Base-by-base conservation (phyloP, 169 alveolate genomes). In the Eimeria acervulina region DNA sequence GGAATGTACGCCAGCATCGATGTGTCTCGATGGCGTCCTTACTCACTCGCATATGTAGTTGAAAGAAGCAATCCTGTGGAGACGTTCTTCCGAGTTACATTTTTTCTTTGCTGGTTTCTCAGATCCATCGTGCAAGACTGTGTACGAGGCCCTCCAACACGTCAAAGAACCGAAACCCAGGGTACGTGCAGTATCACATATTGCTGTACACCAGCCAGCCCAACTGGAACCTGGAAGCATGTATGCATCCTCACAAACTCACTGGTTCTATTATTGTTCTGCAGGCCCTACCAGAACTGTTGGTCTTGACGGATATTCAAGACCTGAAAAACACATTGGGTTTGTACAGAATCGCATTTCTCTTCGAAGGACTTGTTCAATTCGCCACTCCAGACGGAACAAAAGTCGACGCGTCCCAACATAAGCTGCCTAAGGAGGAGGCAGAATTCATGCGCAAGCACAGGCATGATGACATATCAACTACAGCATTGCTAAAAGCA, bases 341-440 rank as follows among this genome's bases (percentile, higher is more conserved):
- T 15, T 42, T 92, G 47, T 92, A 51, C 40, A 83, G 95, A 28
- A 78, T 92, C 55, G 42, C 66, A 6, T 28, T 78, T 52, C 63
- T 92, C 70, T 92, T 92, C 42, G 95, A 92, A 76, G 95, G 95
- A 44, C 95, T 83, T 55, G 95, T 92, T 23, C 95, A 83, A 61
- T 63, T 92, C 38, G 70, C 76, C 42, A 40, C 88, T 23, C 84
- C 90, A 61, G 89, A 92, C 1, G 95, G 95, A 92, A 36, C 78
- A 2, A 85, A 85, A 85, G 33, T 85, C 42, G 93, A 85, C 40
- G 93, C 78, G 6, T 85, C 52, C 12, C 36, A 61, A 21, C 93
- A 85, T 38, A 85, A 85, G 42, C 80, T 85, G 6, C 80, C 80
- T 1, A 13, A 33, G 12, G 40, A 52, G 61, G 93, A 85, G n/a